A percentile compares a stretch with the other conserved stretches of the same genome.
Conservation (phyloP, 2,329 filamentous ascomycete genomes). For the Diatrype stigma region DNA sequence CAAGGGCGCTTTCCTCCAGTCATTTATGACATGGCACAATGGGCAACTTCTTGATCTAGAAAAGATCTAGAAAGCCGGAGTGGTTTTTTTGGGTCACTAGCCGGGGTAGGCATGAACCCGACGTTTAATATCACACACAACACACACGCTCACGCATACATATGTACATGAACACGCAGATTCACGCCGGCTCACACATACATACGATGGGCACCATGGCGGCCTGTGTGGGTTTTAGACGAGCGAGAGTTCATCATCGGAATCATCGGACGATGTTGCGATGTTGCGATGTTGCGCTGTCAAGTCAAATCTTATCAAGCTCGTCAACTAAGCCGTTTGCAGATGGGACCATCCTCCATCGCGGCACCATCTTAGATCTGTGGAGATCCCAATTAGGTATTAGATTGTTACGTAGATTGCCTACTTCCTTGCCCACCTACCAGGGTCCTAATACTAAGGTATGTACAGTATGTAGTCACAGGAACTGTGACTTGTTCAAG, state of each 20-base stretch:
- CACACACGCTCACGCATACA: too few species aligned
- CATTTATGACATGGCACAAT: neutral
- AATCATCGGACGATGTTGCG: neutral
- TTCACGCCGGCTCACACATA: too few species aligned
- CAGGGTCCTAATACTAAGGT: too few species aligned
- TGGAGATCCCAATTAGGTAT: neutral
- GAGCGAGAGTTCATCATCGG: neutral
- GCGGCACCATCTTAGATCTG: slow-evolving; percentile 1
- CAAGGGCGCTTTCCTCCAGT: neutral
- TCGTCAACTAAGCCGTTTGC: neutral
- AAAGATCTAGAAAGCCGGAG: neutral
- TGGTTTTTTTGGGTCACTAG: neutral
- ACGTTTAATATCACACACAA: neutral
- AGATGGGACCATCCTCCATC: neutral
- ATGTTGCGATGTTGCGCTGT: neutral
- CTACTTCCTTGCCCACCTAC: too few species aligned
- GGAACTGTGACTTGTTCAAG: neutral
- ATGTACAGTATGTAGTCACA: too few species aligned
- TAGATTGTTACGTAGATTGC: neutral
- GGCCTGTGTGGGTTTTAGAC: too few species aligned
- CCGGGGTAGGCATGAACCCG: neutral
- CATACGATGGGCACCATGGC: too few species aligned
- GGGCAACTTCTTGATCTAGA: neutral
- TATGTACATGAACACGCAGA: too few species aligned
- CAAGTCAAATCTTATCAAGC: neutral